phyloP scores from a whole-genome alignment of 1,284 basidiomycete genomes.

The Pyrrhoderma noxium region DNA sequence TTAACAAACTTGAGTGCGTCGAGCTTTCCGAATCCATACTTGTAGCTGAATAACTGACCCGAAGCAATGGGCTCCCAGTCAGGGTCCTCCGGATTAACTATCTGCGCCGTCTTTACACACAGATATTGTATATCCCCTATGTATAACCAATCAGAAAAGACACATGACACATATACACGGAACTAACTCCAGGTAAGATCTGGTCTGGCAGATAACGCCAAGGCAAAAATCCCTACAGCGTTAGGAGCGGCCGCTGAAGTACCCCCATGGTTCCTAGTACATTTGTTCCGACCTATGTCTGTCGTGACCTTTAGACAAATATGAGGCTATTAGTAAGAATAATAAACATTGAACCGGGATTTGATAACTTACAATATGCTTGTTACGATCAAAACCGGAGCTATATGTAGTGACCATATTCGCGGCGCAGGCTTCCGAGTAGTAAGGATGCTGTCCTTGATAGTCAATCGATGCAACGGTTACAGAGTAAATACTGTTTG shows the following conservation, averaged over 20 bases:
- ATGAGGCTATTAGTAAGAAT: neutral
- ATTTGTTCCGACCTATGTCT: conserved; percentile 82
- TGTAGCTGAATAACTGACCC: conserved; percentile 88
- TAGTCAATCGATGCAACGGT: conserved; percentile 93
- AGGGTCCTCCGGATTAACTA: conserved; percentile 83
- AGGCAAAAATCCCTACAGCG: conserved; percentile 84
- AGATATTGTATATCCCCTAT: conserved; percentile 81
- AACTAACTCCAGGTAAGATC: conserved; percentile 83
- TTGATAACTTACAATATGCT: conserved; percentile 69
- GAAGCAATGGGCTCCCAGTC: conserved; percentile 88
- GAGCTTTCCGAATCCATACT: conserved; percentile 91
- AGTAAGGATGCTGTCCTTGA: conserved; percentile 91
- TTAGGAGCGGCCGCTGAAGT: conserved; percentile 99
- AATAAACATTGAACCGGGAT: too few relatives aligned
- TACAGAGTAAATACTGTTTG: conserved; percentile 94
- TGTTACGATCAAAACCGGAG: conserved; percentile 72
- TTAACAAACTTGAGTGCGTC: conserved; percentile 83
- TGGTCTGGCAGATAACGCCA: conserved; percentile 81
- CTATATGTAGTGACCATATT: conserved; percentile 96
- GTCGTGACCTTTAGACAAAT: conserved; percentile 74
- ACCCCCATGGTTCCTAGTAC: conserved; percentile 86
- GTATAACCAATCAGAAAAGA: neutral
- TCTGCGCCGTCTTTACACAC: conserved; percentile 70
- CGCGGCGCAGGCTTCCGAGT: conserved; percentile 95
- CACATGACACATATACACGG: neutral